Base-by-base conservation (phyloP, 2,329 filamentous ascomycete species). In the Stemphylium vesicarium region DNA sequence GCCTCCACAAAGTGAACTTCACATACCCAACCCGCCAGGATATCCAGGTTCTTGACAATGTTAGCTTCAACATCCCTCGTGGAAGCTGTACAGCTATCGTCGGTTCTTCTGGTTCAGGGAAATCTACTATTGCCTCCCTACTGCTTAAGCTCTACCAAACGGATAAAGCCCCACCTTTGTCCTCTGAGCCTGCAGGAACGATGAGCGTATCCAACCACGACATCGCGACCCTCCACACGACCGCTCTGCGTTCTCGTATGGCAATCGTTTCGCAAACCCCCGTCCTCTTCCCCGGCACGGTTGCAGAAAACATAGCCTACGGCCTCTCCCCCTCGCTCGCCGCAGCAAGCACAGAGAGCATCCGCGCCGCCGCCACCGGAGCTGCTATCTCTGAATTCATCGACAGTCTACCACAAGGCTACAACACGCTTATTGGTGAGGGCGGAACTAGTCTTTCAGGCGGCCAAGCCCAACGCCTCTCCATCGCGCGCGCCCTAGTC, bases 71-170 rank as follows among this genome's bases (percentile, higher is more conserved):
- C 0, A 84, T 97, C 46, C 70, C 80, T 1, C 74, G 82, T 0
- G 86, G 88, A 18, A 85, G 84, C 4, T 90, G 85, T 62, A 88
- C 88, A 0, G 92, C 91, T 2, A 85, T 98, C 16, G 92, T 96
- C 2, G 93, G 94, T 1, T 78, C 84, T 0, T 96, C 92, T 0
- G 94, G 95, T 0, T 91, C 89, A n/a, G 94, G 95, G 1, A 98
- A 99, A 77, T 93, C 89, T 12, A 97, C 94, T 0, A 81, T 97
- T 32, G 83, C 89, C 0, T 85, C 89, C 0, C 78, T 98, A 0
- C 79, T 98, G 0, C 77, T 96, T 4, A 85, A 88, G 1, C 80
- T 97, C 0, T 92, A 95, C 67, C 74, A 79, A 48, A 62, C 74
- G 2, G 52, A 54, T 15, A n/a, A 11, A 29, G 26, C 20, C 3